Base-by-base conservation (phyloP, 345 rosid species). In the Salix caprea region DNA sequence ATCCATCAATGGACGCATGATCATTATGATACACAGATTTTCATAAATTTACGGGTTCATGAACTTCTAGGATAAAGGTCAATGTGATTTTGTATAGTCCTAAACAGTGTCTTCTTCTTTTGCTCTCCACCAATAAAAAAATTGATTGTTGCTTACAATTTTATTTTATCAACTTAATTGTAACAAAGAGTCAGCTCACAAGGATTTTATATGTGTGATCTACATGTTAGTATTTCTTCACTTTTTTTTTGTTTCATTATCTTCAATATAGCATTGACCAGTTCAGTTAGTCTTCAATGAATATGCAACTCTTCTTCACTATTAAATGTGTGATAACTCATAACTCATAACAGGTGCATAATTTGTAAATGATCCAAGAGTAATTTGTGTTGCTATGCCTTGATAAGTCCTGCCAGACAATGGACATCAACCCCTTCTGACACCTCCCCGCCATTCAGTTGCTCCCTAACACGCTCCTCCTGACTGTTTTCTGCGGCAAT, bases 331-430 rank as follows among this genome's bases (percentile, higher is more conserved):
- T 24, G 14, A 58, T 58, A 56, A 56, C 10, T 58, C 64, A 52
- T 16, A 50, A 76, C 28, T 30, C 64, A 54, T 16, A 50, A 69
- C 28, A 58, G n/a, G 30, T 46, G 26, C 36, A 30, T 62, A 61
- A 23, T n/a, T 4, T 15, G 28, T 4, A 28, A 66, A 65, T 13
- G n/a, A 12, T 34, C 19, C 21, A 5, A n/a, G 2, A 30, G 7
- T 21, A n/a, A 23, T 24, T 52, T 52, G 40, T 48, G 54, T 8
- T 65, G 21, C 74, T 6, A 30, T 74, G 77, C 84, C 84, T 81
- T 81, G 64, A 81, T 77, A 74, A 81, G 84, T 70, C 84, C 84
- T 24, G 84, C 84, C 75, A 81, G 71, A 70, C 84, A 81, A 39
- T 81, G 84, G 26, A 77, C 76, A 65, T 77, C 81, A 70, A 81